A percentile compares a stretch with the other conserved stretches of the same genome.
Evolutionary conservation across 2,329 filamentous ascomycete genomes (phyloP).

Genomic region (Colletotrichum liriopes): DNA sequence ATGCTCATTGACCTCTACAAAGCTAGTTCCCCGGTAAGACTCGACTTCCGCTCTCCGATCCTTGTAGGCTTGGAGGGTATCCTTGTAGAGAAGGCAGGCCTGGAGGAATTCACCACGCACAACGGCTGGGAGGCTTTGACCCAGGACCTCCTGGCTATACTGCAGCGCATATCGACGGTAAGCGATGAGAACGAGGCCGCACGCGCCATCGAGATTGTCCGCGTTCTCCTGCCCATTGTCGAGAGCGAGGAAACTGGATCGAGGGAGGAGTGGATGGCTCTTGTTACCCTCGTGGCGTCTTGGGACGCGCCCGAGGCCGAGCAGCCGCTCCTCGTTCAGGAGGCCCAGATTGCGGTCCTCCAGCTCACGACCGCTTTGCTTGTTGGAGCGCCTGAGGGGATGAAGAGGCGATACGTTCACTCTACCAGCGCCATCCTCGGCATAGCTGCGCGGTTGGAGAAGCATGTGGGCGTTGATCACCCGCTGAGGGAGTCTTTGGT

Average conservation of each 20-base stretch:
- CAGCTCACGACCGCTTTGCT: constrained; percentile 71
- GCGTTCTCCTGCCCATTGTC: constrained; percentile 67
- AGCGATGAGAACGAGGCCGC: constrained; percentile 54
- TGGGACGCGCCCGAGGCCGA: constrained; percentile 58
- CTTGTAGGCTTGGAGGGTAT: constrained; percentile 73
- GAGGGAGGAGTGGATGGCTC: constrained; percentile 70
- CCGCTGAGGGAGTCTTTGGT: constrained; percentile 60
- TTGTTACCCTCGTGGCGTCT: constrained; percentile 67
- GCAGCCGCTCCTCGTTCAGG: constrained; percentile 52
- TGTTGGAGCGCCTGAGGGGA: constrained; percentile 59
- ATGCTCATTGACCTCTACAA: constrained; percentile 76
- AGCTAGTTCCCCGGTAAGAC: constrained; percentile 48
- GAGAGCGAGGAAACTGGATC: constrained; percentile 63
- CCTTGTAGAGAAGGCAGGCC: constrained; percentile 63
- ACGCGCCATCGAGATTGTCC: constrained; percentile 70
- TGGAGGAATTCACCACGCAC: constrained; percentile 64
- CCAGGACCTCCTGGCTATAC: constrained; percentile 64
- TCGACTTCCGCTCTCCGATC: constrained; percentile 72
- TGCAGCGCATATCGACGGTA: constrained; percentile 52
- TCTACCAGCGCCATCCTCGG: constrained; percentile 67
- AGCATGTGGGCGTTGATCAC: constrained; percentile 49
- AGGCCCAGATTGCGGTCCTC: constrained; percentile 68
- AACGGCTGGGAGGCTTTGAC: constrained; percentile 69
- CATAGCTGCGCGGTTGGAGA: constrained; percentile 60
- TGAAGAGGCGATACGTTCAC: constrained; percentile 66